Evolutionary conservation across 129 eudicot species (phyloP).

Genomic region (Logfia minima): DNA sequence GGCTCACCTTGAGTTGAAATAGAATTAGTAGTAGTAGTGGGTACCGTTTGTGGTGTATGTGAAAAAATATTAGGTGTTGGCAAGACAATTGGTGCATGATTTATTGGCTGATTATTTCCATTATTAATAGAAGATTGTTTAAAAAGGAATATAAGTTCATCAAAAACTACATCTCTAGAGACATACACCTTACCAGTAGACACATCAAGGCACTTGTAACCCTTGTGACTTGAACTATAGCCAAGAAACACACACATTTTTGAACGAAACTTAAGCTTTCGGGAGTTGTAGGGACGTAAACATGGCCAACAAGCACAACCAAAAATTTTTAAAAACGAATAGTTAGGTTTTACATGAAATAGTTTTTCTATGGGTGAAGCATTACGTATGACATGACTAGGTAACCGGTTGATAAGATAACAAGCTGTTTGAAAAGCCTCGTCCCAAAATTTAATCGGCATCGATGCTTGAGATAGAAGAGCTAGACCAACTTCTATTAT

Average conservation of each 20-base stretch:
- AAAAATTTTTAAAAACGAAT: background rate
- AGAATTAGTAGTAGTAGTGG: background rate
- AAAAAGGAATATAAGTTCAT: too few species aligned
- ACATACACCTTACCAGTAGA: too few species aligned
- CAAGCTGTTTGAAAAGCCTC: background rate
- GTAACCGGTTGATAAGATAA: background rate
- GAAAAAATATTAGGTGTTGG: background rate
- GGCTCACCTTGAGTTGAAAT: too few species aligned
- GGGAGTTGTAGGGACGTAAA: background rate
- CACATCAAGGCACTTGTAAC: too few species aligned
- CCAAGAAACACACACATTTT: constrained; percentile 8
- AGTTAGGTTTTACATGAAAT: background rate
- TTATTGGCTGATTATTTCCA: background rate
- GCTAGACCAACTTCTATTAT: background rate
- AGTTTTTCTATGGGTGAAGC: background rate
- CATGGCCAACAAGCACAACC: background rate
- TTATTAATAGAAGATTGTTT: too few species aligned
- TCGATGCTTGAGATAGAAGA: background rate
- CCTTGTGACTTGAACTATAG: background rate
- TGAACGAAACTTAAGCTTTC: background rate
- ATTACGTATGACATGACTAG: background rate
- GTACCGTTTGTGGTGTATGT: background rate
- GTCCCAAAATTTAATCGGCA: constrained; percentile 3
- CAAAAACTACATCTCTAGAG: too few species aligned
- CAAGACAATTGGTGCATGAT: background rate